Base-by-base conservation (phyloP, 495 filamentous ascomycete species). In the Penicillium longicatenatum region DNA sequence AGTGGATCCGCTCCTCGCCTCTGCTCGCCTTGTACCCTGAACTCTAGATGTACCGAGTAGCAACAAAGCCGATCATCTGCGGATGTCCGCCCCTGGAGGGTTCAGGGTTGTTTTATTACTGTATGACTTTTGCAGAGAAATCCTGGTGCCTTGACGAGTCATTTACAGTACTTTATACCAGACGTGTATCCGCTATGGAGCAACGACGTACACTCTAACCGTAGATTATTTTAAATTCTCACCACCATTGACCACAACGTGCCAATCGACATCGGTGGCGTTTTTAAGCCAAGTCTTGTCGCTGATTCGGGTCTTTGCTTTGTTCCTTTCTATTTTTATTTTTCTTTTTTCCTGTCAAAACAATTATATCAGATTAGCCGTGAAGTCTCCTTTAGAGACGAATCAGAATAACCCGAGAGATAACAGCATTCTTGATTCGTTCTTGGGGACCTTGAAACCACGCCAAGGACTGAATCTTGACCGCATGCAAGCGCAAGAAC, bases 201-300 rank as follows among this genome's bases (percentile, higher is more conserved):
- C 14, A 16, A 39, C 37, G 16, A 39, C 14, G 14, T 16, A 17
- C 9, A 7, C 14, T 21, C 26, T 51, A 4, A 9, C 37, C 19
- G 26, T 19, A 35, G 16, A 50, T 50, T 4, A 50, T 30, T 50
- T 50, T 6, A 31, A 31, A 35, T 31, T 50, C 11, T 19, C 16
- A 50, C 33, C 8, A 22, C 17, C 19, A 22, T 42, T 37, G 54
- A 52, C 56, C 45, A 49, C 57, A 63, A 59, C 63, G 55, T 63
- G 60, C 55, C 49, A 42, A 46, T 42, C 58, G 61, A 64, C 63
- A 68, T 68, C 66, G 63, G 66, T 68, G 66, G 66, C 66, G 66
- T 62, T 60, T 61, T 60, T 66, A 66, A 66, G 66, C 45, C 52
- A 31, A 21, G 29, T 51, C 42, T 51, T 22, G 19, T 22, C 22